A percentile compares a stretch with the other conserved stretches of the same genome.
These are phyloP conservation scores for Elsinoe ampelina DNA, from an alignment of 2,329 filamentous ascomycete species.

Conservation along the genomic window DNA sequence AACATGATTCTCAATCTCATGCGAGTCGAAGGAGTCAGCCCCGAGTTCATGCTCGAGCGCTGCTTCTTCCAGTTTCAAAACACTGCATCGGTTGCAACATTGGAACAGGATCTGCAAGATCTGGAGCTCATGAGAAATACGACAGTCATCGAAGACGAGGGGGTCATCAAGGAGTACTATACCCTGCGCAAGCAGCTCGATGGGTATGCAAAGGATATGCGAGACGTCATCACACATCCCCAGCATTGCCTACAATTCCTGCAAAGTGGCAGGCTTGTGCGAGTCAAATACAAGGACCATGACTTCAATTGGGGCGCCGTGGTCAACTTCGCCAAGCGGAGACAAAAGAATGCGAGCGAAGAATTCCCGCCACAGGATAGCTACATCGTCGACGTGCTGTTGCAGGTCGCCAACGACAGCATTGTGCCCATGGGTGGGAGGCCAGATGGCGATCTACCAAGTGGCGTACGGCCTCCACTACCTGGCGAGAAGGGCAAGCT, in stretches of 20 bases:
- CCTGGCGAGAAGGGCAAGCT: slow-evolving; percentile 59
- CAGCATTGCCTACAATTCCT: slow-evolving; percentile 77
- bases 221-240: slow-evolving; percentile 82
- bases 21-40: slow-evolving; percentile 96
- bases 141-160: slow-evolving; percentile 75
- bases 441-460: slow-evolving; percentile 50
- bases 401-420: slow-evolving; percentile 54
- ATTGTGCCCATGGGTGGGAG: slow-evolving; percentile 30
- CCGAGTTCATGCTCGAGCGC: slow-evolving; percentile 96
- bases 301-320: slow-evolving; percentile 96
- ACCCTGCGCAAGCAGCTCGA: slow-evolving; percentile 77
- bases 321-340: slow-evolving; percentile 58
- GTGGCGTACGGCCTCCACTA: slow-evolving; percentile 50
- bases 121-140: slow-evolving; percentile 66
- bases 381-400: slow-evolving; percentile 72
- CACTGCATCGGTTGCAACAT: slow-evolving; percentile 68
- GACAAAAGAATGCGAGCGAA: slow-evolving; percentile 55
- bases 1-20: slow-evolving; percentile 98
- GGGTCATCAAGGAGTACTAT: slow-evolving; percentile 88
- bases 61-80: slow-evolving; percentile 99
- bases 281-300: slow-evolving; percentile 66
- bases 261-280: slow-evolving; percentile 77
- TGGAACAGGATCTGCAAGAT: slow-evolving; percentile 75
- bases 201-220: slow-evolving; percentile 78
- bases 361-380: slow-evolving; percentile 66